phyloP scores from a whole-genome alignment of 441 rosid species.

The Aleurites moluccanus region DNA sequence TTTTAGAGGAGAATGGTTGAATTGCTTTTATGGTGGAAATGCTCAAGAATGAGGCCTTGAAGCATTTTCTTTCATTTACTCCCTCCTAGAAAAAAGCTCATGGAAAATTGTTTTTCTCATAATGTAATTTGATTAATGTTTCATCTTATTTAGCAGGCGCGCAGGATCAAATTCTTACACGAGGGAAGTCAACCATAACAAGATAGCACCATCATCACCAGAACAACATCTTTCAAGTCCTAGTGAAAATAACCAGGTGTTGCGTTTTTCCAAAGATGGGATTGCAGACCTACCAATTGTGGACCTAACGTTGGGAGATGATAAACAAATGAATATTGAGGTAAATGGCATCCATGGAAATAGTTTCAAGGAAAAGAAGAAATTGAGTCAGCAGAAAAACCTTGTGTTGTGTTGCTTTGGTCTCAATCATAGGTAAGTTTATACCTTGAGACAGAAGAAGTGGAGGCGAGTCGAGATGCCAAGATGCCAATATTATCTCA shows the following conservation, averaged over 20 bases:
- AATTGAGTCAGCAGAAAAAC: constrained; percentile 25
- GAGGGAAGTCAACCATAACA: constrained; percentile 59
- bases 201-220: constrained; percentile 59
- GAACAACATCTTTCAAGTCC: constrained; percentile 32
- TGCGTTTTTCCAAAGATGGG: constrained; percentile 28
- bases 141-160: constrained; percentile 37
- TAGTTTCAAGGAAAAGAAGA: constrained; percentile 26
- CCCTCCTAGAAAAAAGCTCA: not conserved
- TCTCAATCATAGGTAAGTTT: constrained; percentile 12
- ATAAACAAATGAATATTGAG: constrained; percentile 15
- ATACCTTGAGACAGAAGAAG: not conserved
- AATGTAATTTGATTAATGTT: not conserved
- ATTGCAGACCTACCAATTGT: constrained; percentile 24
- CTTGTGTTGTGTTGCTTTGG: constrained; percentile 48
- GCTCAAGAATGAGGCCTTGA: not conserved
- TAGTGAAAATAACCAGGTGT: constrained; percentile 29
- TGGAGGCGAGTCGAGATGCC: not conserved
- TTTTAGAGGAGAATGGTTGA: not conserved
- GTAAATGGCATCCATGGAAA: constrained; percentile 30
- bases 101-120: not conserved
- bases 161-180: constrained; percentile 46
- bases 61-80: not conserved
- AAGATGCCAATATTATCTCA: not conserved
- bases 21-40: too few relatives aligned
- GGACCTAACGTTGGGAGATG: constrained; percentile 21